These are phyloP conservation scores for Lomentospora prolificans DNA, from an alignment of 2,329 filamentous ascomycete species.

Conservation along the genomic window DNA sequence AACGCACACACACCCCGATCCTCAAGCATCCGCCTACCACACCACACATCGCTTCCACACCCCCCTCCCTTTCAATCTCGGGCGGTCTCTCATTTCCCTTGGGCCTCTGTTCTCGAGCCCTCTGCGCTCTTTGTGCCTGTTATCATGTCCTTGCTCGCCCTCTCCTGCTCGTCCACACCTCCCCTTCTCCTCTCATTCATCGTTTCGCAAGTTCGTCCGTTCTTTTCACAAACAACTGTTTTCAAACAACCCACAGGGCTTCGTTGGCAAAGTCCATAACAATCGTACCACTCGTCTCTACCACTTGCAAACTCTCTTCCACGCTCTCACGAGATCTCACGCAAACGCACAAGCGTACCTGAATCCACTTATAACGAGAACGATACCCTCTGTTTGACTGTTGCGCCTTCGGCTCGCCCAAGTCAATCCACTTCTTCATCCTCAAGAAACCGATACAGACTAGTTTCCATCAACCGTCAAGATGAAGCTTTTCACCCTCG, in stretches of 20 bases:
- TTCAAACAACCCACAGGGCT: constrained; percentile 24
- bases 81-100: constrained; percentile 4
- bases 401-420: too few species aligned
- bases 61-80: constrained; percentile 3
- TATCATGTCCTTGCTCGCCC: constrained; percentile 2
- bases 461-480: constrained; percentile 13
- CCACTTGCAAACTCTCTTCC: constrained; percentile 9
- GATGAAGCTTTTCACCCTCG: constrained; percentile 31
- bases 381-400: too few species aligned
- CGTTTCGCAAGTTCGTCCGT: constrained; percentile 3
- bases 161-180: neutral
- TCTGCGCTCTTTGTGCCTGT: neutral
- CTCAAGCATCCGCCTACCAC: neutral
- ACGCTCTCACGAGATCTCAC: constrained; percentile 9
- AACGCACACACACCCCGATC: neutral
- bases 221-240: constrained; percentile 4
- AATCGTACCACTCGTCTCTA: constrained; percentile 20
- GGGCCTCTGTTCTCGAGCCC: neutral
- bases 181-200: neutral
- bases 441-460: constrained; percentile 10
- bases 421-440: constrained; percentile 10
- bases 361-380: too few species aligned
- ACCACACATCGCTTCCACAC: neutral
- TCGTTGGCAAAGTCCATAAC: constrained; percentile 47
- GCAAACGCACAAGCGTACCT: constrained; percentile 9